Evolutionary conservation across 2,329 filamentous ascomycete species (phyloP).

Genomic region (Penicillium corylophilum): DNA sequence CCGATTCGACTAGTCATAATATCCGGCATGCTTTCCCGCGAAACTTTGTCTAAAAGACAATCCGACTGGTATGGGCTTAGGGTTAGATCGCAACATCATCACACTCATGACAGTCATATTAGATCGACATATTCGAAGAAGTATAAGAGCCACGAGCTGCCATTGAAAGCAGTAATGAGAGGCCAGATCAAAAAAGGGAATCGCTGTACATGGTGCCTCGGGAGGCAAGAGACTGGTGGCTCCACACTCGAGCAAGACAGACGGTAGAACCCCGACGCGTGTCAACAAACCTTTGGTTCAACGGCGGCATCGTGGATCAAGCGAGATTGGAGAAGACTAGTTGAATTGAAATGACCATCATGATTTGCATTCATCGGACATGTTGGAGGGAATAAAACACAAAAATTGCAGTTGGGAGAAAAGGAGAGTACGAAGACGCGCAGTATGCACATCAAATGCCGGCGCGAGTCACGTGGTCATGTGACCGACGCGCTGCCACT

Average conservation of each 20-base stretch:
- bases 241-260: conserved; percentile 20
- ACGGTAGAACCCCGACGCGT: conserved; percentile 9
- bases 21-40: conserved; percentile 69
- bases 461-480: conserved; percentile 14
- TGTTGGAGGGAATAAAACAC: conserved; percentile 8
- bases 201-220: conserved; percentile 56
- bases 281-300: conserved; percentile 16
- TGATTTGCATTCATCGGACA: not conserved
- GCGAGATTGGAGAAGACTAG: conserved; percentile 3
- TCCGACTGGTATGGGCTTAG: conserved; percentile 75
- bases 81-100: conserved; percentile 90
- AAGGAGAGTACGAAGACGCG: not conserved
- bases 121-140: conserved; percentile 29
- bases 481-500: conserved; percentile 6
- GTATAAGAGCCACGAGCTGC: conserved; percentile 33
- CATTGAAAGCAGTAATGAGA: conserved; percentile 52
- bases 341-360: conserved; percentile 1
- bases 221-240: conserved; percentile 40
- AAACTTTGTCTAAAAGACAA: conserved; percentile 52
- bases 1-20: conserved; percentile 61
- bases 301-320: conserved; percentile 9
- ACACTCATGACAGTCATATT: conserved; percentile 48
- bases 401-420: conserved; percentile 3
- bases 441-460: not conserved
- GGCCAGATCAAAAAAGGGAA: conserved; percentile 77